Conservation (phyloP, 176 grass and related monocot genomes). For the Zizania latifolia region DNA sequence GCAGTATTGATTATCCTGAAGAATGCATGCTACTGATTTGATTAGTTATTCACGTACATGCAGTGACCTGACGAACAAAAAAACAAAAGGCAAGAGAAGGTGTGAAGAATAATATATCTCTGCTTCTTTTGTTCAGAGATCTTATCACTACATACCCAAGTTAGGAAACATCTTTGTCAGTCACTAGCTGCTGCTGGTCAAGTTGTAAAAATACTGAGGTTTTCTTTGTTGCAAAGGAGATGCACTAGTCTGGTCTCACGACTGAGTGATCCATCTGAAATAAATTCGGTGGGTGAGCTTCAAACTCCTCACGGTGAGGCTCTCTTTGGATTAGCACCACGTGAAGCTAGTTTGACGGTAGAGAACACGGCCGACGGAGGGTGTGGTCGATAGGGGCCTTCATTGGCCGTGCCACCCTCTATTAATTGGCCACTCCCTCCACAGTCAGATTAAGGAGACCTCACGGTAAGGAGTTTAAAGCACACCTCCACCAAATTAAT, state of each 20-base stretch:
- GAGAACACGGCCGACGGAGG: too few relatives aligned
- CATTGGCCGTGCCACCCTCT: too few relatives aligned
- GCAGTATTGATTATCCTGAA: constrained; percentile 6
- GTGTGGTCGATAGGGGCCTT: too few relatives aligned
- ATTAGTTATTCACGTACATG: constrained; percentile 6
- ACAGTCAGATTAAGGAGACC: too few relatives aligned
- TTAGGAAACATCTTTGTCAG: constrained; percentile 10
- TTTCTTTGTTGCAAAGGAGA: constrained; percentile 29
- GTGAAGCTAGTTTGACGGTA: too few relatives aligned
- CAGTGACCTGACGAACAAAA: not conserved
- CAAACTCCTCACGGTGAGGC: too few relatives aligned
- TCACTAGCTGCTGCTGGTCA: constrained; percentile 33
- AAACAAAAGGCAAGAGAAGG: not conserved
- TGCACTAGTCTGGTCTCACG: not conserved
- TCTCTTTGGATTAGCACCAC: too few relatives aligned
- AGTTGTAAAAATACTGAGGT: constrained; percentile 29
- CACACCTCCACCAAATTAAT: too few relatives aligned
- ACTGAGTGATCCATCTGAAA: too few relatives aligned
- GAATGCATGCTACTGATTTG: constrained; percentile 6
- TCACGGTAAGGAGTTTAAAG: too few relatives aligned
- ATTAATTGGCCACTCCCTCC: too few relatives aligned
- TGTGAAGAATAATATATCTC: not conserved
- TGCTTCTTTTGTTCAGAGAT: not conserved
- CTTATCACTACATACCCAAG: not conserved
- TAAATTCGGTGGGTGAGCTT: too few relatives aligned